phyloP scores from a whole-genome alignment of 2,329 filamentous ascomycete genomes.

The Fusarium kyushuense region DNA sequence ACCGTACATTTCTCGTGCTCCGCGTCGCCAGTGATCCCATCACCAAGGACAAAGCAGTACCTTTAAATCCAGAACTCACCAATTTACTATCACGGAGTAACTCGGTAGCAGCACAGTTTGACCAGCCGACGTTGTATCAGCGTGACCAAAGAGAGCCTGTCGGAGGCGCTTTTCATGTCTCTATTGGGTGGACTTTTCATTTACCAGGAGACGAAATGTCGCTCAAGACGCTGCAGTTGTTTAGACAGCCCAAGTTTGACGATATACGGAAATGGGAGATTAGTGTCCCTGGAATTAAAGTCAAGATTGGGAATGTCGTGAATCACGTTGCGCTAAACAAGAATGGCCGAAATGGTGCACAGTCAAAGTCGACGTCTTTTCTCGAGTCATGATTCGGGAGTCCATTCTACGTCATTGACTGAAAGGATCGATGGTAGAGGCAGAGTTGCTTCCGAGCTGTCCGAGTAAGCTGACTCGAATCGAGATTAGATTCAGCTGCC shows the following conservation, averaged over 20 bases:
- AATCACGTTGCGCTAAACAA: constrained; percentile 61
- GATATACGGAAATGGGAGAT: constrained; percentile 61
- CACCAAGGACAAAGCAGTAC: constrained; percentile 41
- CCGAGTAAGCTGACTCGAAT: not conserved
- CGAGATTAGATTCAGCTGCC: constrained; percentile 7
- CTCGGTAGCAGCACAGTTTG: constrained; percentile 74
- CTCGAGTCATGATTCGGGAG: constrained; percentile 28
- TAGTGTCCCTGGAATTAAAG: constrained; percentile 72
- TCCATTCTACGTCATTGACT: constrained; percentile 5
- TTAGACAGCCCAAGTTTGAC: constrained; percentile 42
- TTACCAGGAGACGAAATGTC: constrained; percentile 59
- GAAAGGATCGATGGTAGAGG: not conserved
- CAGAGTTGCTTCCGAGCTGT: not conserved
- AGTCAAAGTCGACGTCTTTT: constrained; percentile 15
- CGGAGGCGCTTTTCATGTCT: constrained; percentile 79
- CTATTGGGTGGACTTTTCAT: constrained; percentile 84
- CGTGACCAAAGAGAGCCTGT: constrained; percentile 35
- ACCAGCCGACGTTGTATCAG: constrained; percentile 78
- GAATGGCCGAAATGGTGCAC: constrained; percentile 1
- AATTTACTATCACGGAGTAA: constrained; percentile 77
- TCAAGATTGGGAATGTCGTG: constrained; percentile 80
- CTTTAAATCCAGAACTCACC: constrained; percentile 67
- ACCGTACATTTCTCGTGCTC: constrained; percentile 88
- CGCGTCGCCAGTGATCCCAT: constrained; percentile 60
- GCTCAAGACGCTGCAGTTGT: constrained; percentile 44